phyloP scores from a whole-genome alignment of 192 early-diverging fungal species.

The Entomortierella beljakovae region DNA sequence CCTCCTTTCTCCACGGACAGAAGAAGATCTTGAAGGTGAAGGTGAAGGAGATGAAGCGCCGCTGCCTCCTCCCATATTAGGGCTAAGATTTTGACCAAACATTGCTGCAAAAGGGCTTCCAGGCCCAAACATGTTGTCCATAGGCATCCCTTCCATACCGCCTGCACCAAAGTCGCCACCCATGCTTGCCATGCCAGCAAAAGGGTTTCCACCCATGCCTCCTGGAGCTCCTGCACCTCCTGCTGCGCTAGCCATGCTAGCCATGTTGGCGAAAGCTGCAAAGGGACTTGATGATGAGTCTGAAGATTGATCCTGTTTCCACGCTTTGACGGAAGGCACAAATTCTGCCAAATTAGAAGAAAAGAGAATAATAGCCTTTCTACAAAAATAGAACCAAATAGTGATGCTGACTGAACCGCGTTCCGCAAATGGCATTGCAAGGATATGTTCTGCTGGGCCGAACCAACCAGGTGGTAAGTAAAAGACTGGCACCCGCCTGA shows the following conservation, averaged over 20 bases:
- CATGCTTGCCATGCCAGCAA: slow-evolving; percentile 33
- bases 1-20: slow-evolving; percentile 47
- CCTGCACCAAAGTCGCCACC: slow-evolving; percentile 16
- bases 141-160: slow-evolving; percentile 18
- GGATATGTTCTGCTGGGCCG: slow-evolving; percentile 74
- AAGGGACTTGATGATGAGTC: slow-evolving; percentile 20
- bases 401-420: slow-evolving; percentile 78
- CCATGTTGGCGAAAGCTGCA: slow-evolving; percentile 42
- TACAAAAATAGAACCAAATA: slow-evolving; percentile 83
- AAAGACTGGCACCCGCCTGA: slow-evolving; percentile 77
- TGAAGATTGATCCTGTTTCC: slow-evolving; percentile 24
- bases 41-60: slow-evolving; percentile 9
- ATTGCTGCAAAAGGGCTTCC: slow-evolving; percentile 35
- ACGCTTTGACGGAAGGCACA: slow-evolving; percentile 24
- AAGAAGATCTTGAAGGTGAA: slow-evolving; percentile 27
- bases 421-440: slow-evolving; percentile 81
- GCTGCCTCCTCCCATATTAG: slow-evolving; percentile 16
- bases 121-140: slow-evolving; percentile 26
- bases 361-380: slow-evolving; percentile 63
- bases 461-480: slow-evolving; percentile 83
- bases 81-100: slow-evolving; percentile 28
- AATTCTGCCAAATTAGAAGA: slow-evolving; percentile 52
- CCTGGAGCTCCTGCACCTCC: slow-evolving; percentile 19
- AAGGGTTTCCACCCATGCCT: slow-evolving; percentile 36
- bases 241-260: slow-evolving; percentile 23